phyloP scores from a whole-genome alignment of 2,329 filamentous ascomycete genomes.

The Tympanopsis confertula region DNA sequence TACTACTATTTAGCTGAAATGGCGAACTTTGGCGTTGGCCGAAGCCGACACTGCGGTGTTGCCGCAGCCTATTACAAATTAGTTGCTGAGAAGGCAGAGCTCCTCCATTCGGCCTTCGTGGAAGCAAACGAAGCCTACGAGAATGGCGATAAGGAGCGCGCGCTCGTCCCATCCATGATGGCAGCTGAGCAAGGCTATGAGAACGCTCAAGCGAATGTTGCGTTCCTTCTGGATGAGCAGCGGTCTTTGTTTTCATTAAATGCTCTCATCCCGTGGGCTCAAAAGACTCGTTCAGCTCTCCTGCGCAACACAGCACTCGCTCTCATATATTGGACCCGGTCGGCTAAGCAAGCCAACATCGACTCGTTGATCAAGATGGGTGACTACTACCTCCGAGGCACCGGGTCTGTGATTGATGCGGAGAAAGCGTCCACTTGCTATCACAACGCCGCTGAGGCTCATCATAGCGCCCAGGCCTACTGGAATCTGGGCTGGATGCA shows the following conservation, averaged over 20 bases:
- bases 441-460: too few relatives aligned
- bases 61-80: conserved; percentile 59
- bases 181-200: conserved; percentile 67
- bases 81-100: conserved; percentile 44
- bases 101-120: conserved; percentile 45
- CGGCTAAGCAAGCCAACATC: too few relatives aligned
- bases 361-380: too few relatives aligned
- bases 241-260: conserved; percentile 37
- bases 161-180: conserved; percentile 57
- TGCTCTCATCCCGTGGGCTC: conserved; percentile 30
- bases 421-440: too few relatives aligned
- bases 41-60: conserved; percentile 53
- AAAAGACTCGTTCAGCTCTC: conserved; percentile 19
- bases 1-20: conserved; percentile 66
- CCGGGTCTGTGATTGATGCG: too few relatives aligned
- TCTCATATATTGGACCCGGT: too few relatives aligned
- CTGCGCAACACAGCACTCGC: conserved; percentile 40
- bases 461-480: too few relatives aligned
- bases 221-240: conserved; percentile 57
- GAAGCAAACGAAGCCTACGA: conserved; percentile 59
- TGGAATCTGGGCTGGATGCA: too few relatives aligned
- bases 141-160: conserved; percentile 49
- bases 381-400: too few relatives aligned
- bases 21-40: conserved; percentile 50
- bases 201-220: conserved; percentile 59